Evolutionary conservation across 768 basidiomycete genomes (phyloP), one percentile per base, ranked within the genome.

Genomic region (Lactarius indigo): DNA sequence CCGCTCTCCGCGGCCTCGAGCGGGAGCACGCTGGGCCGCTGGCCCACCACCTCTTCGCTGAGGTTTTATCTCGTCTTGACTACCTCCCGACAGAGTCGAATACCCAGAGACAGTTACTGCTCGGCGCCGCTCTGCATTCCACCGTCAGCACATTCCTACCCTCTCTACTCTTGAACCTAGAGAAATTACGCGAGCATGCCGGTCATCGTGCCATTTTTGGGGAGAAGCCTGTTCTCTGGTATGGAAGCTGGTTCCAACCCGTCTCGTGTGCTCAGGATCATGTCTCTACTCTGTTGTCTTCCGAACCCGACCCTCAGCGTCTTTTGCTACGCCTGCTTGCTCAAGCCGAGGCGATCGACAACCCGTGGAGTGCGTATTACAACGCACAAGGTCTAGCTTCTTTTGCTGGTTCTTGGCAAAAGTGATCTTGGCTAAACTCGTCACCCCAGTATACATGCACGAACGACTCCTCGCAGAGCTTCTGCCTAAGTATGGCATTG

Each of bases 361-460:
- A 68, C 23, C 68, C 68, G 2, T 67, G 68, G 68, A 69, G 30
- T 23, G 65, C 60, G 15, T 69, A 69, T 66, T 63, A 69, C 59
- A 69, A 69, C 30, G 68, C 68, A 42, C 68, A 69, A 63, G 68
- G 68, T 69, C 13, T 52, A 10, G 44, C n/a, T 26, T n/a, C 26
- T 28, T 52, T 41, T 41, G n/a, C n/a, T 31, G 31, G 35, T 37
- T 50, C 66, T 17, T 44, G 12, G 20, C 23, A 17, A 23, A 55
- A n/a, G 18, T 20, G 44, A 20, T 39, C 15, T 15, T 37, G 47
- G 18, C 57, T 23, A 31, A 17, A 13, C 30, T 54, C 33, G 18
- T 60, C 33, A 3, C 8, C 15, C 18, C 47, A 69, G 65, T 69
- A 12, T 63, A 63, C 41, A 69, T 69, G 68, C 65, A 69, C 33